phyloP scores from a whole-genome alignment of 306 rosid species.

The Crotalaria pallida region DNA sequence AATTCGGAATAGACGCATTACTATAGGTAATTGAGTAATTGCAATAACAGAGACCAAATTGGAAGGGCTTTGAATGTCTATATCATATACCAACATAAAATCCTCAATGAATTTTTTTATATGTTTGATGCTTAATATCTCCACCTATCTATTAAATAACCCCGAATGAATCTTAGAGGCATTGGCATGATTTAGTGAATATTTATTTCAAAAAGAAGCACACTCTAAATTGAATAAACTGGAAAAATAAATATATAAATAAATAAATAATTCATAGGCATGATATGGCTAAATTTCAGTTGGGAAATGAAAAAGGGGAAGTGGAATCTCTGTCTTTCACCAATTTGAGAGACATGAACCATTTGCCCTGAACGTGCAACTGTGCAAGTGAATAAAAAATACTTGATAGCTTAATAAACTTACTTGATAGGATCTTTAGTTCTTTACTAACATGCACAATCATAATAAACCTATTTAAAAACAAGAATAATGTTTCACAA shows the following conservation, averaged over 20 bases:
- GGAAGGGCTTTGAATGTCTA: neutral
- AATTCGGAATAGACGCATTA: neutral
- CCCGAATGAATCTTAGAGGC: neutral
- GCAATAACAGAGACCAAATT: conserved; percentile 9
- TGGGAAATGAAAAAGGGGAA: too few species aligned
- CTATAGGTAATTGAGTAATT: neutral
- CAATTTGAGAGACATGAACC: too few species aligned
- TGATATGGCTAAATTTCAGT: too few species aligned
- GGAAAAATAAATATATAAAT: too few species aligned
- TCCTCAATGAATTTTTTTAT: too few species aligned
- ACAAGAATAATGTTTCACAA: too few species aligned
- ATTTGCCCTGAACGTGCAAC: too few species aligned
- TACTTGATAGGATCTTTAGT: neutral
- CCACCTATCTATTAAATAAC: conserved; percentile 8
- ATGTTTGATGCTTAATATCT: neutral
- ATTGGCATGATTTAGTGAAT: neutral
- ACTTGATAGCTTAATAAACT: too few species aligned
- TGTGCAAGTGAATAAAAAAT: too few species aligned
- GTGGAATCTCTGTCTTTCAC: too few species aligned
- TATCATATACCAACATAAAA: neutral
- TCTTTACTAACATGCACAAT: conserved; percentile 1
- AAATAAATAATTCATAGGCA: too few species aligned
- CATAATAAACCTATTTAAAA: neutral
- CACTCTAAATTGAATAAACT: neutral
- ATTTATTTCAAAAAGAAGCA: conserved; percentile 1